phyloP scores from a whole-genome alignment of 768 basidiomycete genomes.

The Russula compacta region DNA sequence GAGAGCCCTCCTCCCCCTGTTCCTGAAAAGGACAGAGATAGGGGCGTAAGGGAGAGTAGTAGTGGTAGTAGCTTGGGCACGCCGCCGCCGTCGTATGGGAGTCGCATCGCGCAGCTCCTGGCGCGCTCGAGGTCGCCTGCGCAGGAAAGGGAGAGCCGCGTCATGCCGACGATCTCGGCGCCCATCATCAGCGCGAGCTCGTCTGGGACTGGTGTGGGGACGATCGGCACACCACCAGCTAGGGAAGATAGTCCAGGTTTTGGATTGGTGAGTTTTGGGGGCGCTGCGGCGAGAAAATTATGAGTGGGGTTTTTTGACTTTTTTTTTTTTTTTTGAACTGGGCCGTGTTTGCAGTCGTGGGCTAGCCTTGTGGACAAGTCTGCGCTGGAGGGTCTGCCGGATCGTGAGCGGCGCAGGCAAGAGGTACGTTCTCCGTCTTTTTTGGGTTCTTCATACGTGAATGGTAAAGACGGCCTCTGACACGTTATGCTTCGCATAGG shows the following conservation, averaged over 20 bases:
- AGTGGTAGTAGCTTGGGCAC: no score
- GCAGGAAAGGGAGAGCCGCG: conserved; percentile 37
- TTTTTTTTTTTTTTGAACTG: no score
- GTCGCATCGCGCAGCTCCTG: conserved; percentile 42
- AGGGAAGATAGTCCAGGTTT: conserved; percentile 54
- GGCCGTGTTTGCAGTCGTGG: conserved; percentile 57
- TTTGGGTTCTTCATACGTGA: no score
- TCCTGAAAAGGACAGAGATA: not conserved
- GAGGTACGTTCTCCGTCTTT: conserved; percentile 42
- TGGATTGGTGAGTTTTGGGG: conserved; percentile 39
- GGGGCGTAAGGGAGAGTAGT: conserved; percentile 27
- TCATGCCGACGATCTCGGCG: conserved; percentile 52
- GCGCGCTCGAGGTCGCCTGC: conserved; percentile 50
- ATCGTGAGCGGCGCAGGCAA: conserved; percentile 75
- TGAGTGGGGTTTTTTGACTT: no score
- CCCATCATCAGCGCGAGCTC: conserved; percentile 51
- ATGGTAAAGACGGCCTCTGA: not conserved
- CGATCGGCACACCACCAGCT: conserved; percentile 25
- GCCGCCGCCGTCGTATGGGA: not conserved
- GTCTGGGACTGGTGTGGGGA: conserved; percentile 10
- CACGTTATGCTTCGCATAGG: conserved; percentile 31
- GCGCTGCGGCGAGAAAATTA: no score
- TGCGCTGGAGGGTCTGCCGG: conserved; percentile 72
- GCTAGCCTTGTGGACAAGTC: conserved; percentile 82
- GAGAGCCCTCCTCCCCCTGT: conserved; percentile 22